Conservation (phyloP, 352 stramenopile species). For the Pythium volutum region DNA sequence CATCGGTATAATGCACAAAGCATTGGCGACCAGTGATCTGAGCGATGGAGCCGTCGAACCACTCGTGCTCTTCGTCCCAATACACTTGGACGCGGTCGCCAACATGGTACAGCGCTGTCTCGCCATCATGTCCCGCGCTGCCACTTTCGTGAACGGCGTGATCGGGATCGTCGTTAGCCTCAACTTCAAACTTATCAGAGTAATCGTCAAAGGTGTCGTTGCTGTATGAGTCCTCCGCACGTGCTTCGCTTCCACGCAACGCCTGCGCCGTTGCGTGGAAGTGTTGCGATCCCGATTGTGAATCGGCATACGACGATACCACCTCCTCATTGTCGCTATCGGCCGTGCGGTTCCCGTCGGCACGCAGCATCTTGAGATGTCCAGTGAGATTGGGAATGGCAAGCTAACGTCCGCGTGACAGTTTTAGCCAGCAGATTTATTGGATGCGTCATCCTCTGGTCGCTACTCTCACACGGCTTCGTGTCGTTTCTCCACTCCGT, state of each 20-base stretch:
- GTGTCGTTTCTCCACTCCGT: too few species aligned
- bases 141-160: not conserved
- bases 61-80: slow-evolving; percentile 42
- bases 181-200: slow-evolving; percentile 52
- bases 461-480: too few species aligned
- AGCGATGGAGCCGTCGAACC: slow-evolving; percentile 37
- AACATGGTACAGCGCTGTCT: not conserved
- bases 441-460: too few species aligned
- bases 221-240: slow-evolving; percentile 25
- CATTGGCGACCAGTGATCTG: slow-evolving; percentile 17
- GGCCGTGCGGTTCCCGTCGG: not conserved
- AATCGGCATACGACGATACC: slow-evolving; percentile 2
- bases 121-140: not conserved
- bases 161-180: slow-evolving; percentile 22
- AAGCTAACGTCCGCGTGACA: not conserved
- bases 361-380: slow-evolving; percentile 4
- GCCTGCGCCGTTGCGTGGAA: not conserved
- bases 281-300: not conserved
- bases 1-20: slow-evolving; percentile 48
- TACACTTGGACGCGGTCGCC: slow-evolving; percentile 43
- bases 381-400: not conserved
- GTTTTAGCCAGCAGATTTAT: not conserved
- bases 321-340: slow-evolving; percentile 7
- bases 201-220: slow-evolving; percentile 51
- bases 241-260: not conserved